phyloP scores from a whole-genome alignment of 352 stramenopile species.

The Phytophthora sp. region DNA sequence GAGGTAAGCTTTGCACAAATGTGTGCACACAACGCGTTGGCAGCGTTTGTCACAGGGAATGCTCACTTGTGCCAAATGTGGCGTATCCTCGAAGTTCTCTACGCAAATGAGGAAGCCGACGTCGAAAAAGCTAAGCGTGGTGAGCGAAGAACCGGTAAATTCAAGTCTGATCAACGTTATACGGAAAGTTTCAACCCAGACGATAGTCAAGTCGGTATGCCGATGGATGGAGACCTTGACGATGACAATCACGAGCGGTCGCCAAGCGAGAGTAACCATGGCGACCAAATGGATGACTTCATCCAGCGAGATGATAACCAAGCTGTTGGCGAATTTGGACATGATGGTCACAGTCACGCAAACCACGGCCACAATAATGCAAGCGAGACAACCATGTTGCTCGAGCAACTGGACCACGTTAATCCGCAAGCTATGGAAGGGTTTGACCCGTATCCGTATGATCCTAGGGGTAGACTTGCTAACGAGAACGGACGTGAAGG shows the following conservation, averaged over 20 bases:
- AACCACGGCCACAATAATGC: conserved; percentile 39
- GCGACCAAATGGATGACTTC: conserved; percentile 18
- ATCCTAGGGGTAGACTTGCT: conserved; percentile 33
- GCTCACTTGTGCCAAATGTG: conserved; percentile 85
- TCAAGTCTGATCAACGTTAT: conserved; percentile 8
- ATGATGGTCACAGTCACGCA: conserved; percentile 23
- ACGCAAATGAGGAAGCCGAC: conserved; percentile 44
- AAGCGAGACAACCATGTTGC: conserved; percentile 77
- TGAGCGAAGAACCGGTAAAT: conserved; percentile 1
- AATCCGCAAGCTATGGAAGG: conserved; percentile 89
- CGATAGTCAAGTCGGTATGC: conserved; percentile 23
- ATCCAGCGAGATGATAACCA: conserved; percentile 17
- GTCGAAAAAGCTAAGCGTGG: conserved; percentile 4
- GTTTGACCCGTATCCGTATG: conserved; percentile 86
- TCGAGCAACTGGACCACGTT: conserved; percentile 86
- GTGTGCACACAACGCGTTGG: conserved; percentile 85
- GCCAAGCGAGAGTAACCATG: conserved; percentile 12
- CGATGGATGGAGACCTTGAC: conserved; percentile 23
- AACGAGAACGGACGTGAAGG: conserved; percentile 40
- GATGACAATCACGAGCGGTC: conserved; percentile 18
- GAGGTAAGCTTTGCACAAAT: conserved; percentile 68
- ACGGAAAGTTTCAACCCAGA: conserved; percentile 10
- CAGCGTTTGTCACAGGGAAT: conserved; percentile 76
- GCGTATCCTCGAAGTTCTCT: conserved; percentile 85
- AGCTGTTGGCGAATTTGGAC: conserved; percentile 16